phyloP scores from a whole-genome alignment of 805 yeast genomes.

The Hermanozyma aechmeae region DNA sequence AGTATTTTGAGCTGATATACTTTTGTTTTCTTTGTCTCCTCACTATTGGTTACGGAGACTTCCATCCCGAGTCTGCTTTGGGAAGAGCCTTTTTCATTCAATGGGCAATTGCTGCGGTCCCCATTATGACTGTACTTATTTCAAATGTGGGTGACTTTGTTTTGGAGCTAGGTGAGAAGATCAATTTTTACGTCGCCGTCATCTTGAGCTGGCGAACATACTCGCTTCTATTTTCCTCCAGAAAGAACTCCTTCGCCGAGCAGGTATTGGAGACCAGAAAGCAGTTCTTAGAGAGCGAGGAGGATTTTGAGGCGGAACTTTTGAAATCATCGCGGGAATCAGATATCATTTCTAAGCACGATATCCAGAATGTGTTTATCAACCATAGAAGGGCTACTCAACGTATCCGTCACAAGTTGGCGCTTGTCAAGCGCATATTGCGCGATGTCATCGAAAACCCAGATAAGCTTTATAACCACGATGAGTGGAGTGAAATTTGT shows the following conservation, averaged over 20 bases:
- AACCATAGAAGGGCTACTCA: no score
- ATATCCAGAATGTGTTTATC: no score
- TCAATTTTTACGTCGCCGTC: background rate
- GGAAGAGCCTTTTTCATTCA: constrained; percentile 67
- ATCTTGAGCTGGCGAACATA: background rate
- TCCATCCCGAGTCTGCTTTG: constrained; percentile 49
- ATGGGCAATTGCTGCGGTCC: constrained; percentile 81
- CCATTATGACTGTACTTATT: constrained; percentile 75
- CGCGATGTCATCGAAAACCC: constrained; percentile 31
- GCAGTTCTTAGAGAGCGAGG: background rate
- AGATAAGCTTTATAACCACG: constrained; percentile 33
- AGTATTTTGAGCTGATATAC: constrained; percentile 62
- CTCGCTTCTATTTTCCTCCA: background rate
- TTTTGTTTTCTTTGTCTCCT: constrained; percentile 67
- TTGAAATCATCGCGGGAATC: background rate
- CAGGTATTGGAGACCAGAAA: background rate
- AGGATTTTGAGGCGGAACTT: background rate
- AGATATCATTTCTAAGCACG: background rate
- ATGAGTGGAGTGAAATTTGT: constrained; percentile 42
- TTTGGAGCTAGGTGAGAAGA: no score
- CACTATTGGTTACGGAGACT: constrained; percentile 83
- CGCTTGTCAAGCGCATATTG: constrained; percentile 19
- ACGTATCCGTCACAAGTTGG: no score
- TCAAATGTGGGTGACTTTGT: constrained; percentile 62
- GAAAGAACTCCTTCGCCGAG: background rate